Evolutionary conservation across 1,284 basidiomycete species (phyloP).

Genomic region (Rugosomyces carneus): DNA sequence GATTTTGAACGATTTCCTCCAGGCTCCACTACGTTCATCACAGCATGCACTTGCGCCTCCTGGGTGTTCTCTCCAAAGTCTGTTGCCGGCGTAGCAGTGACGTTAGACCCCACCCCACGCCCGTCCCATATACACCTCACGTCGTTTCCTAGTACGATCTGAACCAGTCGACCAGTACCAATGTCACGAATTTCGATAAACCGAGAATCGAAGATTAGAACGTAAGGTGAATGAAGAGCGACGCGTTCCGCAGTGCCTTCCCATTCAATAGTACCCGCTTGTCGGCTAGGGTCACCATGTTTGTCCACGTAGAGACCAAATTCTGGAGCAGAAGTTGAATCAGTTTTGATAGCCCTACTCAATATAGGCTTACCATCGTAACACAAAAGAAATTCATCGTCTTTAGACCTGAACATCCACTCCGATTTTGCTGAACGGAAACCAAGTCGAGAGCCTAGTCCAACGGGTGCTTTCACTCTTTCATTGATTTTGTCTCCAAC

Average conservation of each 20-base stretch:
- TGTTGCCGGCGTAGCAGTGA: conserved; percentile 63
- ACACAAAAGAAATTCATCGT: conserved; percentile 89
- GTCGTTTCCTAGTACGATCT: conserved; percentile 87
- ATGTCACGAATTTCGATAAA: conserved; percentile 94
- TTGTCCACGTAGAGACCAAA: conserved; percentile 90
- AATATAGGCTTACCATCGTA: conserved; percentile 67
- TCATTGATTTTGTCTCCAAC: conserved; percentile 83
- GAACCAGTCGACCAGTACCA: conserved; percentile 81
- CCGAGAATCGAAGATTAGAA: conserved; percentile 85
- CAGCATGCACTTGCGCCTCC: conserved; percentile 69
- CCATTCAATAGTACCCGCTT: conserved; percentile 83
- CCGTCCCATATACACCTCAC: conserved; percentile 88
- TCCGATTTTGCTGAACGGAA: conserved; percentile 74
- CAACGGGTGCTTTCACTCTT: conserved; percentile 58
- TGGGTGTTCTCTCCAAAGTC: conserved; percentile 44
- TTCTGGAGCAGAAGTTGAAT: conserved; percentile 67
- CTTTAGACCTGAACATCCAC: conserved; percentile 92
- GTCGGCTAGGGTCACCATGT: conserved; percentile 79
- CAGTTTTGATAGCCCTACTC: conserved; percentile 52
- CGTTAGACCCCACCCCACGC: conserved; percentile 51
- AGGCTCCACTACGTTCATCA: conserved; percentile 59
- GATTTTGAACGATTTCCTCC: conserved; percentile 33
- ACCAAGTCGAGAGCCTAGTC: conserved; percentile 53
- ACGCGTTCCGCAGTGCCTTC: conserved; percentile 88
- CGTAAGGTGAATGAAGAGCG: conserved; percentile 83